Evolutionary conservation across 2,329 filamentous ascomycete species (phyloP), one percentile per base, ranked within the genome.

Genomic region (Neofusicoccum sp.): DNA sequence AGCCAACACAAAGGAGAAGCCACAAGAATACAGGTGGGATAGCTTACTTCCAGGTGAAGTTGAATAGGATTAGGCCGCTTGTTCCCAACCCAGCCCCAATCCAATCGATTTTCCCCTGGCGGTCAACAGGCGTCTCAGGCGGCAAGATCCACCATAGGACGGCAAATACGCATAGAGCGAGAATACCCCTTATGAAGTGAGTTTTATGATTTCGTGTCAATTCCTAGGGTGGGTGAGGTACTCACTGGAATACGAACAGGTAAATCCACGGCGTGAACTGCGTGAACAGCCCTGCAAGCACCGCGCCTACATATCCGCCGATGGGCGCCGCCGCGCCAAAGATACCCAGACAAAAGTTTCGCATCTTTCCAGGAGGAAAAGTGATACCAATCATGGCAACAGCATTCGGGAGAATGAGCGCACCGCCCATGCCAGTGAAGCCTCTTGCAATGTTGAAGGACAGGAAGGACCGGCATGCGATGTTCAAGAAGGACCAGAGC

Each of bases 321-420:
- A 79, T 64, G 0, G 81, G 82, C 0, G 79, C 77, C 0, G 75
- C 74, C 0, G 78, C 79, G 3, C 77, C 80, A 64, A 83, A 82
- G 40, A 80, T 67, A 8, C 75, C 79, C 51, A 82, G 67, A 36
- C 73, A 70, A 16, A 82, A 65, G 61, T 83, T 81, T 11, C 80
- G 74, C 44, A 70, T 68, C 11, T 69, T 69, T 0, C 82, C 81
- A 0, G 80, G 80, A 0, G 78, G 78, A 16, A 82, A 76, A 36
- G 76, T 81, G 28, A 75, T 77, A 0, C 75, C 76, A 14, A 84
- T 71, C 53, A 83, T 75, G 0, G 82, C 81, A 0, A 84, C 74
- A 0, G 79, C 78, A 63, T 83, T 84, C 0, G 82, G 81, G 69
- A 83, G 76, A n/a, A 84, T 68, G 14, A 82, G 71, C 0, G 78